A percentile compares a stretch with the other conserved stretches of the same genome.
Conservation (phyloP, 2,329 filamentous ascomycete genomes). For the Fusarium sp. region DNA sequence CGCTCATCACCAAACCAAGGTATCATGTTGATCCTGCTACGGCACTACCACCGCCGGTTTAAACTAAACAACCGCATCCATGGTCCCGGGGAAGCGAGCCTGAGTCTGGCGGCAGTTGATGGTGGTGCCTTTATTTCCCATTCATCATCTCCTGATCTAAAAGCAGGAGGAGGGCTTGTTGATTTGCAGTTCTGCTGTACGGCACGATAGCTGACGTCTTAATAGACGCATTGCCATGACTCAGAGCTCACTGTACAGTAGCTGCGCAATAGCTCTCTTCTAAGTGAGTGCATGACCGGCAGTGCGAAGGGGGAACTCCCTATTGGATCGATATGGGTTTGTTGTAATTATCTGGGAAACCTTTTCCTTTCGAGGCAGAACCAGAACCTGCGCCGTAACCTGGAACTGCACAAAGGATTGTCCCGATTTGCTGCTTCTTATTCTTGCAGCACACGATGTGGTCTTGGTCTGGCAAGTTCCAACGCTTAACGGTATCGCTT, state of each 20-base stretch:
- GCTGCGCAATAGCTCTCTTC: constrained; percentile 15
- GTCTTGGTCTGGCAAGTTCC: constrained; percentile 12
- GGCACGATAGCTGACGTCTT: constrained; percentile 40
- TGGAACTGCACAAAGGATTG: constrained; percentile 28
- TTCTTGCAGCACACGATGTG: constrained; percentile 20
- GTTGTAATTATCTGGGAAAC: constrained; percentile 16
- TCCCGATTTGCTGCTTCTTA: constrained; percentile 35
- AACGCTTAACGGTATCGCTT: constrained; percentile 17
- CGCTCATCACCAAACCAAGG: constrained; percentile 18
- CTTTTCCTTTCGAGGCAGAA: constrained; percentile 22
- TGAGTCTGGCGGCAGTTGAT: constrained; percentile 38
- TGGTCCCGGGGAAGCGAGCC: constrained; percentile 41
- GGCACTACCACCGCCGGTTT: constrained; percentile 14
- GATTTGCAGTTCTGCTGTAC: constrained; percentile 11
- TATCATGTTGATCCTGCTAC: constrained; percentile 27
- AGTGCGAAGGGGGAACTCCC: constrained; percentile 36
- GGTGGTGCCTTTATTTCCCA: constrained; percentile 27
- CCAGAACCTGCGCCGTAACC: not conserved
- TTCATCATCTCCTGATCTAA: constrained; percentile 31
- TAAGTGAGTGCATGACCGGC: constrained; percentile 37
- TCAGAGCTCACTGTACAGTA: constrained; percentile 25
- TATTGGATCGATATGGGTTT: constrained; percentile 34
- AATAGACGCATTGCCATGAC: constrained; percentile 40
- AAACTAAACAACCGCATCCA: constrained; percentile 30
- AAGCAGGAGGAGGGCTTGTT: constrained; percentile 32